These are phyloP conservation scores for Orbilia ellipsospora DNA, from an alignment of 2,329 filamentous ascomycete genomes.

Conservation along the genomic window DNA sequence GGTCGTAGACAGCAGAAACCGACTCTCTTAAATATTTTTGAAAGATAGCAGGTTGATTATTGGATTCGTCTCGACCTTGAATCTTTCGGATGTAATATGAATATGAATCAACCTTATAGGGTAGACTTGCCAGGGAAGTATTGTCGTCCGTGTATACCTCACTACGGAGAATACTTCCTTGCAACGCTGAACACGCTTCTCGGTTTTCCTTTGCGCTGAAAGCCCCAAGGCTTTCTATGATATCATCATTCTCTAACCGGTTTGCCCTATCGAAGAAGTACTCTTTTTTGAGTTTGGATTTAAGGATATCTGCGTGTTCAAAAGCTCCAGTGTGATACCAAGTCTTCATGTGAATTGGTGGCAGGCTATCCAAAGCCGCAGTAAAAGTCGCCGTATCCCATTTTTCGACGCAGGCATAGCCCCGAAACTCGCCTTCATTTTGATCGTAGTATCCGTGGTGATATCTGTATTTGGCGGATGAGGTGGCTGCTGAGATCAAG, in stretches of 20 bases:
- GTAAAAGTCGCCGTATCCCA: constrained; percentile 29
- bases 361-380: neutral
- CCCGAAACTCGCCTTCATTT: constrained; percentile 50
- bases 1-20: neutral
- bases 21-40: constrained; percentile 4
- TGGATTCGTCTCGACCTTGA: neutral
- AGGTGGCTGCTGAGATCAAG: neutral
- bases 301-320: no score
- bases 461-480: constrained; percentile 34
- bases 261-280: no score
- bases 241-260: no score
- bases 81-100: neutral
- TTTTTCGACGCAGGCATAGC: constrained; percentile 52
- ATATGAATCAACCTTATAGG: neutral
- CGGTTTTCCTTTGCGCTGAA: neutral
- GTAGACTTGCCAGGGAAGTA: neutral
- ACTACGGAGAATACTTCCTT: neutral
- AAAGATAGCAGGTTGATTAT: neutral
- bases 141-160: constrained; percentile 12
- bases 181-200: neutral
- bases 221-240: no score
- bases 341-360: constrained; percentile 25
- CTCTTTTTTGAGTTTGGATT: no score
- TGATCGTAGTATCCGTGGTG: constrained; percentile 55
- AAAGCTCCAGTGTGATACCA: constrained; percentile 45